Conservation (phyloP, 306 rosid genomes). For the Lathyrus tuberosus region DNA sequence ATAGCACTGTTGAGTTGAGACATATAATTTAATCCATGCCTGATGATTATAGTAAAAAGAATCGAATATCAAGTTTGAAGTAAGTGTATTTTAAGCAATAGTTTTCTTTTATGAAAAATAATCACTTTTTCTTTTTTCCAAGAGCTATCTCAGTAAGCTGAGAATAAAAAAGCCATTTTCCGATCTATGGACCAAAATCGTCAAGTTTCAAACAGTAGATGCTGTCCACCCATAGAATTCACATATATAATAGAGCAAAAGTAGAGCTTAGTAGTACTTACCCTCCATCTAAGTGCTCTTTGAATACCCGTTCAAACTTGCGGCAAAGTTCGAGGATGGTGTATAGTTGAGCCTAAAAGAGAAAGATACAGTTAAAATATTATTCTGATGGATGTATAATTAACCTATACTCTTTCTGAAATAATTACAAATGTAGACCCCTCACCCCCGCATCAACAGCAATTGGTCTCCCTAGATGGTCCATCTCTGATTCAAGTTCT, state of each 20-base stretch:
- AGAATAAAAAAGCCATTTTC: background rate
- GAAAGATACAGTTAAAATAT: constrained; percentile 17
- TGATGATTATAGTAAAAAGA: background rate
- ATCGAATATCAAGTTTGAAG: background rate
- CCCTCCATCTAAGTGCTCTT: constrained; percentile 99
- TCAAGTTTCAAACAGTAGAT: constrained; percentile 18
- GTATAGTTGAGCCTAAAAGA: constrained; percentile 83
- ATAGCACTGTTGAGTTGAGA: background rate
- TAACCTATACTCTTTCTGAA: constrained; percentile 17
- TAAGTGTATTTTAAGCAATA: constrained; percentile 3
- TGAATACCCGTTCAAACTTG: constrained; percentile 89
- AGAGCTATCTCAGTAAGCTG: background rate
- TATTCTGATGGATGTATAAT: constrained; percentile 12
- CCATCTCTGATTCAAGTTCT: constrained; percentile 96
- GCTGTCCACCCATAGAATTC: constrained; percentile 15
- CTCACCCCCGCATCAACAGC: constrained; percentile 97
- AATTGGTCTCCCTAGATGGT: constrained; percentile 91
- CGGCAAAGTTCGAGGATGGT: constrained; percentile 95
- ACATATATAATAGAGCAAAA: constrained; percentile 26
- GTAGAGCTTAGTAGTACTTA: constrained; percentile 40
- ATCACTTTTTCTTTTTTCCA: background rate
- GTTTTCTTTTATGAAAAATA: background rate
- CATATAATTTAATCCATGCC: constrained; percentile 15
- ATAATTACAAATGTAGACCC: constrained; percentile 22
- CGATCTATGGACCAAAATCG: constrained; percentile 10